Evolutionary conservation across 2,329 filamentous ascomycete genomes (phyloP).

Genomic region (Monosporascus ibericus): DNA sequence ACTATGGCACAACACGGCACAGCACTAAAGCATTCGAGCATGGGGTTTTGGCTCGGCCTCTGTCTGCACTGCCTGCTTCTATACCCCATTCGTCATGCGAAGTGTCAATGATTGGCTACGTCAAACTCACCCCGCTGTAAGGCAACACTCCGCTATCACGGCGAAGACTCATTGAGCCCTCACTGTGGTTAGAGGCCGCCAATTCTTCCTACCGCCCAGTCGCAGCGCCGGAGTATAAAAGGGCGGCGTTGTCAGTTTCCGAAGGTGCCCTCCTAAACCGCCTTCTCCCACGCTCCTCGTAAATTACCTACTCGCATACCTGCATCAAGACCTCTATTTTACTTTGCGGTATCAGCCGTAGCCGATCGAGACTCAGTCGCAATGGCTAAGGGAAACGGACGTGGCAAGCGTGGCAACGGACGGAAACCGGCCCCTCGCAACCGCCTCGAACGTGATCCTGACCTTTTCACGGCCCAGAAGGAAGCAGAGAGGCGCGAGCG

Average conservation of each 20-base stretch:
- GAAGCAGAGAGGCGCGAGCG: conserved; percentile 31
- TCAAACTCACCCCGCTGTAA: background rate
- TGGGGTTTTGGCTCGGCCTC: too few species aligned
- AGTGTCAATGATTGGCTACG: background rate
- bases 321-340: background rate
- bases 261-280: background rate
- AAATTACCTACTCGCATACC: background rate
- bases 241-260: background rate
- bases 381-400: background rate
- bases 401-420: background rate
- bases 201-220: background rate
- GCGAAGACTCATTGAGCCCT: background rate
- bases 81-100: background rate
- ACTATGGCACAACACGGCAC: too few species aligned
- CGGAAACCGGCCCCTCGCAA: conserved; percentile 1
- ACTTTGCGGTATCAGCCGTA: too few species aligned
- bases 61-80: too few species aligned
- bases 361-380: too few species aligned
- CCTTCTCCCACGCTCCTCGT: background rate
- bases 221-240: background rate
- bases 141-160: background rate
- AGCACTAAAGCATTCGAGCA: too few species aligned
- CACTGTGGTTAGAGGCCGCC: background rate
- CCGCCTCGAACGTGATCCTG: conserved; percentile 21
- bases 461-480: conserved; percentile 25